A percentile compares a stretch with the other conserved stretches of the same genome.
These are phyloP conservation scores for Pistacia integerrima DNA, from an alignment of 345 rosid species.

Conservation along the genomic window DNA sequence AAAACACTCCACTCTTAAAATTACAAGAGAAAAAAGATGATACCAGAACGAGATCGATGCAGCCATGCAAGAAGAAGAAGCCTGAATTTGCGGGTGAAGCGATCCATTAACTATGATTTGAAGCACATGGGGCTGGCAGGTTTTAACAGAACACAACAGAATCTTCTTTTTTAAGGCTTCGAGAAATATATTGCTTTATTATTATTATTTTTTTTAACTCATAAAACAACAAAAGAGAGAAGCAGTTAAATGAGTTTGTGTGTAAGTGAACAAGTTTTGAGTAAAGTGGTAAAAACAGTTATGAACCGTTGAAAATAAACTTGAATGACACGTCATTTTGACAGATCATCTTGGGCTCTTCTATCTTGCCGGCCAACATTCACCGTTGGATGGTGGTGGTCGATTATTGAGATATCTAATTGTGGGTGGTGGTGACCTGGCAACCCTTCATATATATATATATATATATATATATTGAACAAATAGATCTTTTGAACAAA, in stretches of 20 bases:
- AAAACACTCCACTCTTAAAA: background rate
- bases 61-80: slow-evolving; percentile 64
- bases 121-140: background rate
- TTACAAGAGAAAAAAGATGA: background rate
- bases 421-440: no score
- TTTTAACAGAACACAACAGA: background rate
- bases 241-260: background rate
- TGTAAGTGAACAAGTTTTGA: background rate
- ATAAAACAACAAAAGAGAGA: background rate
- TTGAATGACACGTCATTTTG: background rate
- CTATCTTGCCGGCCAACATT: no score
- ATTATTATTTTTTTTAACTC: background rate
- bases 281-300: slow-evolving; percentile 7
- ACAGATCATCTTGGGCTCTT: no score
- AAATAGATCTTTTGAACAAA: no score
- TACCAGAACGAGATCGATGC: slow-evolving; percentile 78
- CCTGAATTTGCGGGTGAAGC: slow-evolving; percentile 59
- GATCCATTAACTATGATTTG: slow-evolving; percentile 33
- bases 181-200: background rate
- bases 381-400: no score
- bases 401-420: no score
- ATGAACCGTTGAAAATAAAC: background rate
- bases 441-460: no score
- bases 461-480: no score
- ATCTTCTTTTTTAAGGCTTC: background rate